Conservation (phyloP, 2,329 filamentous ascomycete species). For the Raffaelea arxii region DNA sequence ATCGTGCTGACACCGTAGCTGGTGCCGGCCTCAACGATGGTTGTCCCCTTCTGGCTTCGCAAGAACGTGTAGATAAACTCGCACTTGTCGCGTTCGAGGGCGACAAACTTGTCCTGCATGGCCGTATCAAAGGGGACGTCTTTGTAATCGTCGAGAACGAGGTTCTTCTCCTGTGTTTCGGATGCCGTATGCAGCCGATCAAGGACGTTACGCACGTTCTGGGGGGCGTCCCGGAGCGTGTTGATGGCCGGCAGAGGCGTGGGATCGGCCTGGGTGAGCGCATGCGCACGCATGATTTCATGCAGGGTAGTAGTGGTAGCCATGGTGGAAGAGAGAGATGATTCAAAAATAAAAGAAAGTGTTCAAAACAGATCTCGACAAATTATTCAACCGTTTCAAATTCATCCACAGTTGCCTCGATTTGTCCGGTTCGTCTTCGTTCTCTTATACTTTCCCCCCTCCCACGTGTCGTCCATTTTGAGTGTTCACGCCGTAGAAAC, state of each 20-base stretch:
- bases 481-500: no score
- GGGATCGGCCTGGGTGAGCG: background rate
- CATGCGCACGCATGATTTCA: background rate
- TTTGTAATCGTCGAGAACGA: background rate
- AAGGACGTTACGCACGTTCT: constrained; percentile 6
- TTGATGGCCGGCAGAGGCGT: background rate
- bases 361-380: no score
- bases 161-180: constrained; percentile 5
- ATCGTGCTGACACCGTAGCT: constrained; percentile 54
- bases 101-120: constrained; percentile 48
- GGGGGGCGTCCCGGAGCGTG: constrained; percentile 2
- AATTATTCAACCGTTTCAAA: no score
- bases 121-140: constrained; percentile 8
- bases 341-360: no score
- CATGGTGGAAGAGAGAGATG: no score
- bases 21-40: constrained; percentile 51
- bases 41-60: constrained; percentile 35
- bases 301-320: background rate
- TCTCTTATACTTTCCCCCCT: no score
- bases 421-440: no score
- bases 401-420: no score
- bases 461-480: no score
- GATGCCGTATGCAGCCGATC: constrained; percentile 9
- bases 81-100: constrained; percentile 49
- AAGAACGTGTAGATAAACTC: constrained; percentile 45